A percentile compares a stretch with the other conserved stretches of the same genome.
Evolutionary conservation across 2,329 filamentous ascomycete species (phyloP).

Genomic region (Aspergillus novofumigatus): DNA sequence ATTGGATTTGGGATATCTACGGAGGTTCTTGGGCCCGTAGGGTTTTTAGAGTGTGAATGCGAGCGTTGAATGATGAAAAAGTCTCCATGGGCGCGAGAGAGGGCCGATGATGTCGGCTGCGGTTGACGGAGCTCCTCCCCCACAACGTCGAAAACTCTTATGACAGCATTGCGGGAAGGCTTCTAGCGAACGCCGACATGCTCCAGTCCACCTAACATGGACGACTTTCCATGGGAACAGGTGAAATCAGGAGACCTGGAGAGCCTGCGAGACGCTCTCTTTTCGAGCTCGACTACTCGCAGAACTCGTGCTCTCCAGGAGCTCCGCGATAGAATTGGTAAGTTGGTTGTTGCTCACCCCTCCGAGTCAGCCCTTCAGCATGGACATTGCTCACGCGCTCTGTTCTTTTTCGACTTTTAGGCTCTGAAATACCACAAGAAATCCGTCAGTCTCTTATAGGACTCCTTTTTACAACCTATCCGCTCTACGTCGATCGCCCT

Average conservation of each 20-base stretch:
- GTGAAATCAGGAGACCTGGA: slow-evolving; percentile 40
- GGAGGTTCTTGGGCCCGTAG: background rate
- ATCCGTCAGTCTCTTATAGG: slow-evolving; percentile 52
- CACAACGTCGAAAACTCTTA: slow-evolving; percentile 37
- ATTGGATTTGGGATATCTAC: background rate
- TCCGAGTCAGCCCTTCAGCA: background rate
- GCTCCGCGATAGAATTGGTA: slow-evolving; percentile 44
- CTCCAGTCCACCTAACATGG: slow-evolving; percentile 36
- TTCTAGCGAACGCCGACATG: slow-evolving; percentile 25
- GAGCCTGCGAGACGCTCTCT: slow-evolving; percentile 36
- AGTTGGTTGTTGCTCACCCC: slow-evolving; percentile 2
- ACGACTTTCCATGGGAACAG: slow-evolving; percentile 43
- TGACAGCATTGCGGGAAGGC: slow-evolving; percentile 34
- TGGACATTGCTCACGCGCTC: background rate
- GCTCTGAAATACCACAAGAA: slow-evolving; percentile 29
- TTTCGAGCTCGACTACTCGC: slow-evolving; percentile 41
- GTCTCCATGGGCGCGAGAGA: slow-evolving; percentile 5
- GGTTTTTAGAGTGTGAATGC: background rate
- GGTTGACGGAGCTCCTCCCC: slow-evolving; percentile 20
- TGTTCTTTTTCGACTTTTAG: slow-evolving; percentile 18
- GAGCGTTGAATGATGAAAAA: background rate
- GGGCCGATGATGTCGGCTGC: slow-evolving; percentile 13
- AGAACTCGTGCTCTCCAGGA: slow-evolving; percentile 40
- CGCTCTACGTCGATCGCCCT: slow-evolving; percentile 77
- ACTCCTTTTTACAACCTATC: slow-evolving; percentile 80